Conservation (phyloP, 257 asterid genomes). For the Penstemon davidsonii region DNA sequence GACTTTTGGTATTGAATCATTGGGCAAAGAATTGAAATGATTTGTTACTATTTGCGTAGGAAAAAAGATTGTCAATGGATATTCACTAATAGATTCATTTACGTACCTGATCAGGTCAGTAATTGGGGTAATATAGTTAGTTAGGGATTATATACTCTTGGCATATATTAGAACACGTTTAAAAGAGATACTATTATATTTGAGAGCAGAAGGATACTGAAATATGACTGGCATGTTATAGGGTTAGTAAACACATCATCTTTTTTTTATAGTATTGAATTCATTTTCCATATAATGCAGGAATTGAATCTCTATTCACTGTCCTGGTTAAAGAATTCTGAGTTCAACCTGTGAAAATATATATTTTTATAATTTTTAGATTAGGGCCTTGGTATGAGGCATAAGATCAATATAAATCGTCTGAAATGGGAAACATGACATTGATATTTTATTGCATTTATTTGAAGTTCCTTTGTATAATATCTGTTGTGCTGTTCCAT, state of each 20-base stretch:
- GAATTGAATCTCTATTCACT: background rate
- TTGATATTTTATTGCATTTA: background rate
- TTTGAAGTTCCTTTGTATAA: constrained; percentile 12
- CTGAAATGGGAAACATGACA: background rate
- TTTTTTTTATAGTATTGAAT: too few relatives aligned
- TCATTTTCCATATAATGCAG: background rate
- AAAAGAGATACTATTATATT: background rate
- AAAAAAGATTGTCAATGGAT: too few relatives aligned
- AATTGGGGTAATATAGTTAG: too few relatives aligned
- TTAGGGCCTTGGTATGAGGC: constrained; percentile 20
- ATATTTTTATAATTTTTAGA: background rate
- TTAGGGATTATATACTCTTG: too few relatives aligned
- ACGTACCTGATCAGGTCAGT: too few relatives aligned
- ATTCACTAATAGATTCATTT: too few relatives aligned
- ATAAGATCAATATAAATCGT: background rate
- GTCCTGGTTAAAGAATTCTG: background rate
- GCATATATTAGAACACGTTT: too few relatives aligned
- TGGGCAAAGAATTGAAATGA: background rate
- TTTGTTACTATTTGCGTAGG: background rate
- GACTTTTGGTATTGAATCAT: background rate
- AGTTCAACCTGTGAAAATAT: background rate
- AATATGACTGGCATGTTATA: too few relatives aligned
- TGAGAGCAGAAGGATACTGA: too few relatives aligned
- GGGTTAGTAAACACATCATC: too few relatives aligned
- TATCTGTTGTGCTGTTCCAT: constrained; percentile 6